Percentiles rank a stretch among this genome's conserved stretches.
These are phyloP conservation scores for Pulveroboletus sp. DNA, from an alignment of 768 basidiomycete genomes.

Conservation along the genomic window DNA sequence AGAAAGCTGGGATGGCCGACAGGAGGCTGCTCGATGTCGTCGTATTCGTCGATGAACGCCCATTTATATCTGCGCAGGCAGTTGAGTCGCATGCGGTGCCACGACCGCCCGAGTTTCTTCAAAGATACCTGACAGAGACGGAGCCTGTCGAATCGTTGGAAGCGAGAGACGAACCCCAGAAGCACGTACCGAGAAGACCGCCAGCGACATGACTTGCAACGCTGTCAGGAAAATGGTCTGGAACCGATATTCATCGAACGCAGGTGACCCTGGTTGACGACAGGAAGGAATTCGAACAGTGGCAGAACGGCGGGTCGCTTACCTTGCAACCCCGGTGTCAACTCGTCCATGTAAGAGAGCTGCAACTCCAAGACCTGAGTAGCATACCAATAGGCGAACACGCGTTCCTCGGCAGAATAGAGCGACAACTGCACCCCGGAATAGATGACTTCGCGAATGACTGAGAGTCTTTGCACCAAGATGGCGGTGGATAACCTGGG, in stretches of 20 bases:
- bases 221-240: conserved; percentile 52
- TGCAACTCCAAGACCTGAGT: conserved; percentile 55
- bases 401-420: conserved; percentile 61
- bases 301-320: conserved; percentile 27
- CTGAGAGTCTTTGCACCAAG: conserved; percentile 54
- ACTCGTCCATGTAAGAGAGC: conserved; percentile 47
- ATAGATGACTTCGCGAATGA: conserved; percentile 63
- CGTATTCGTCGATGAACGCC: conserved; percentile 63
- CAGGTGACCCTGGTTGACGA: conserved; percentile 15
- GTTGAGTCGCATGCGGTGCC: conserved; percentile 51
- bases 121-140: conserved; percentile 42
- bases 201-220: conserved; percentile 51
- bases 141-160: neutral
- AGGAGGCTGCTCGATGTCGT: conserved; percentile 40
- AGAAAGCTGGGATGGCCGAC: conserved; percentile 56
- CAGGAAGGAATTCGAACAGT: neutral
- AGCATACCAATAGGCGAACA: conserved; percentile 76
- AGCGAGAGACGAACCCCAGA: neutral
- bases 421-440: conserved; percentile 77
- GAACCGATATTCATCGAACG: conserved; percentile 45
- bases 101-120: conserved; percentile 43
- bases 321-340: conserved; percentile 39
- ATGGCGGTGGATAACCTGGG: conserved; percentile 30
- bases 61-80: conserved; percentile 73
- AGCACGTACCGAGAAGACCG: conserved; percentile 49